Evolutionary conservation across 352 stramenopile species (phyloP).

Genomic region (Globisporangium spinosum): DNA sequence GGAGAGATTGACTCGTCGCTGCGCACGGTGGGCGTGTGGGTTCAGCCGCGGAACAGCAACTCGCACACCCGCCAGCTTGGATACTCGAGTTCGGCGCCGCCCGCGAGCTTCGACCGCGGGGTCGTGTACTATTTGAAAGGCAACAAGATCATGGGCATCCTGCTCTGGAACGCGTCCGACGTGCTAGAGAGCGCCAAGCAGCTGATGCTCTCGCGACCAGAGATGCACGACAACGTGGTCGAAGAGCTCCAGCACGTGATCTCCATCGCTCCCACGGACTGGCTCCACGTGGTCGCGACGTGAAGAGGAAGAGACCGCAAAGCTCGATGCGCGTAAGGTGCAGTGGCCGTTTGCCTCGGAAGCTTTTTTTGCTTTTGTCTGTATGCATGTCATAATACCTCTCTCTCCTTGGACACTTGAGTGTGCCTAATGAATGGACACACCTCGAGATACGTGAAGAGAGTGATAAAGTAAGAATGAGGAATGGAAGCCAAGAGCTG

Average conservation of each 20-base stretch:
- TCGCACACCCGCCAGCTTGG: slow-evolving; percentile 3
- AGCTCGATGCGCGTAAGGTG: not conserved
- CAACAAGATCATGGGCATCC: slow-evolving; percentile 88
- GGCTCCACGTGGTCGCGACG: slow-evolving; percentile 71
- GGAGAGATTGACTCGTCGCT: slow-evolving; percentile 81
- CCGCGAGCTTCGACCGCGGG: slow-evolving; percentile 63
- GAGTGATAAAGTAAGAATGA: not conserved
- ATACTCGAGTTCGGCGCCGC: slow-evolving; percentile 15
- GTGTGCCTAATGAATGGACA: not conserved
- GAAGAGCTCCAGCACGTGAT: slow-evolving; percentile 82
- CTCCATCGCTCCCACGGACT: slow-evolving; percentile 83
- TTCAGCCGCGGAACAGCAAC: slow-evolving; percentile 38
- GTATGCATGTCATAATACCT: not conserved
- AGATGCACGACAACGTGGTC: slow-evolving; percentile 67
- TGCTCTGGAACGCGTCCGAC: slow-evolving; percentile 89
- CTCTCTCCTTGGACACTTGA: not conserved
- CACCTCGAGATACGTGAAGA: not conserved
- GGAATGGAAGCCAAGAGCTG: not conserved
- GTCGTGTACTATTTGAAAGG: slow-evolving; percentile 90
- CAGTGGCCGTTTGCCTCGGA: not conserved
- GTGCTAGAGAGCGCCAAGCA: slow-evolving; percentile 84
- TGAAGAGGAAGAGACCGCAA: slow-evolving; percentile 2
- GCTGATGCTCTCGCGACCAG: slow-evolving; percentile 66
- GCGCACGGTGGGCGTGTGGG: slow-evolving; percentile 80
- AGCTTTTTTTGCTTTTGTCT: not conserved